These are phyloP conservation scores for Suillus weaverae DNA, from an alignment of 768 basidiomycete genomes.

Conservation along the genomic window DNA sequence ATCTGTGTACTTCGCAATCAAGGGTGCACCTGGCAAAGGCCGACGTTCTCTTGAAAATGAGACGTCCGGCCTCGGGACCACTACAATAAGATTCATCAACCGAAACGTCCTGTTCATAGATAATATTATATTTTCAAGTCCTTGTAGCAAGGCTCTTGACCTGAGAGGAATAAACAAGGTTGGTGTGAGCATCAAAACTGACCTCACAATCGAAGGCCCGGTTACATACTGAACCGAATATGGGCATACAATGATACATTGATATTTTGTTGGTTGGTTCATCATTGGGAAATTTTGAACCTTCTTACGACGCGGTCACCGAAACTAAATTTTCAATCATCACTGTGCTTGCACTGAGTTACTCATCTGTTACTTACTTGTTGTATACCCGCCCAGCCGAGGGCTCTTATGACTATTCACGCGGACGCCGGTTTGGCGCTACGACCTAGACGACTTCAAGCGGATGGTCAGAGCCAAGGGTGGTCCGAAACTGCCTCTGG, in stretches of 20 bases:
- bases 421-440: conserved; percentile 17
- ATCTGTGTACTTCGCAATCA: not conserved
- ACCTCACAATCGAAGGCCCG: not conserved
- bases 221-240: conserved; percentile 9
- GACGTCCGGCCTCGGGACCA: not conserved
- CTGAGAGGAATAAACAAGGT: not conserved
- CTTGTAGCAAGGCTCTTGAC: not conserved
- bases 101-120: not conserved
- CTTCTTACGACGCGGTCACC: not conserved
- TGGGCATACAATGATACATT: not conserved
- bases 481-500: conserved; percentile 60
- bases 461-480: conserved; percentile 14
- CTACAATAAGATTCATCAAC: not conserved
- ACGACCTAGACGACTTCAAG: conserved; percentile 28
- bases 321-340: not conserved
- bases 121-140: not conserved
- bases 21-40: not conserved
- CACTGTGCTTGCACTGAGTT: not conserved
- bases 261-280: not conserved
- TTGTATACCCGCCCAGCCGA: conserved; percentile 7
- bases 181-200: not conserved
- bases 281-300: not conserved
- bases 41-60: not conserved
- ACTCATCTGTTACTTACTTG: not conserved
- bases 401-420: conserved; percentile 18